Evolutionary conservation across 768 basidiomycete genomes (phyloP), one percentile per base, ranked within the genome.

Genomic region (Suillus weaverae): DNA sequence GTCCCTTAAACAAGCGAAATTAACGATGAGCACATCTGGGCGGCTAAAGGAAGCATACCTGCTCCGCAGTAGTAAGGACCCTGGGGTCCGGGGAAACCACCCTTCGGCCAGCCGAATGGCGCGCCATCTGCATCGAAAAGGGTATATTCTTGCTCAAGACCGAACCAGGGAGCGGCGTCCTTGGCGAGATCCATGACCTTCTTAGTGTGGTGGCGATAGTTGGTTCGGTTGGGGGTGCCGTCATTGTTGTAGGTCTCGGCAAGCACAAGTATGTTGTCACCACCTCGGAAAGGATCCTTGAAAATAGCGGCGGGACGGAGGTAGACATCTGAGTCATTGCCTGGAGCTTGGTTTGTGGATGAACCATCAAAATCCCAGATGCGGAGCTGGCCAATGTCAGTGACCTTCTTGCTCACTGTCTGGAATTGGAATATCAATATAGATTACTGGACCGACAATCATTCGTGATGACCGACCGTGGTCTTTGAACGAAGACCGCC

Each of bases 11-110:
- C 63, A 66, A 68, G 66, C 67, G 67, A 72, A 44, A 61, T 43
- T 61, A 41, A 56, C 10, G 32, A 32, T 18, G 26, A 30, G 39
- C 1, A 32, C 5, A 59, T 13, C 1, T 41, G 57, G 39, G 57
- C 57, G 56, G 18, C 57, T 41, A 59, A 32, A 41, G 60, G 67
- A 57, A 41, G 80, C 88, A 67, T 74, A 92, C 97, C 97, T 78
- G 96, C 96, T 83, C 97, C 97, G 74, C 97, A 99, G 83, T 99
- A 99, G 81, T 99, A 98, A 60, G 97, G 97, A 67, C 97, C 97
- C 79, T 99, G 97, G 67, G 97, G 96, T 74, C 92, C 97, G 67
- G 97, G 97, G 90, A 98, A 99, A 81, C 97, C 97, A 72, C 95
- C 95, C 81, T 95, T 95, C 73, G 97, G 97, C 97, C 97, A 99